Evolutionary conservation across 2,329 filamentous ascomycete genomes (phyloP), one percentile per base, ranked within the genome.

Genomic region (Neocatenulostroma microsporum): DNA sequence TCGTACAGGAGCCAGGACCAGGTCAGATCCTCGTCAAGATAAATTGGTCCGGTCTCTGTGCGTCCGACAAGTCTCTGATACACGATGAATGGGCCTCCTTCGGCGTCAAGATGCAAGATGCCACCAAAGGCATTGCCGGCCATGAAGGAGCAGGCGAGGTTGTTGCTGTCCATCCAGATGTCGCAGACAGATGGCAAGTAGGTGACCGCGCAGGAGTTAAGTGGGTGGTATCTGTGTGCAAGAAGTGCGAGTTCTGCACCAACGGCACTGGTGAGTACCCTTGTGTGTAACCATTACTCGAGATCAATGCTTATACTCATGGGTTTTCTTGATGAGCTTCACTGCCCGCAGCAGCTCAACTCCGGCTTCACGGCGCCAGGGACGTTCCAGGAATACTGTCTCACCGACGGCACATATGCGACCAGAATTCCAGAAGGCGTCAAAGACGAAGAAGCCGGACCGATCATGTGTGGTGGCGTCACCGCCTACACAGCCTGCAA

Each of bases 401-500:
- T 62, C 24, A 58, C 56, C 9, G 56, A 58, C 34, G 58, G 53
- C 6, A 46, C 49, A 34, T 62, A 62, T 39, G 55, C 58, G 24
- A 59, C 58, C 6, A 17, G 12, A 10, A 42, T 63, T n/a, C 60
- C 60, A 8, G 56, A 60, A 4, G 56, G 57, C n/a, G 58, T 62
- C 2, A 36, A 36, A 0, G 57, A 60, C 33, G 59, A 61, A 42
- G 56, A 62, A 34, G 57, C 60, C 14, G 60, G 58, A 1, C 59
- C 59, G 2, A 60, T 62, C 39, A 58, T 63, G 52, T 62, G 60
- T 30, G 58, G 57, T 30, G 59, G 58, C 27, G 58, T 61, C n/a
- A 61, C 57, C 24, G 53, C 48, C 1, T 59, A 59, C 29, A 49
- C 46, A 12, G 55, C 55, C 14, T 55, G 51, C 40, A 57, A 56